Base-by-base conservation (phyloP, 345 rosid species). In the Linum lewisii region DNA sequence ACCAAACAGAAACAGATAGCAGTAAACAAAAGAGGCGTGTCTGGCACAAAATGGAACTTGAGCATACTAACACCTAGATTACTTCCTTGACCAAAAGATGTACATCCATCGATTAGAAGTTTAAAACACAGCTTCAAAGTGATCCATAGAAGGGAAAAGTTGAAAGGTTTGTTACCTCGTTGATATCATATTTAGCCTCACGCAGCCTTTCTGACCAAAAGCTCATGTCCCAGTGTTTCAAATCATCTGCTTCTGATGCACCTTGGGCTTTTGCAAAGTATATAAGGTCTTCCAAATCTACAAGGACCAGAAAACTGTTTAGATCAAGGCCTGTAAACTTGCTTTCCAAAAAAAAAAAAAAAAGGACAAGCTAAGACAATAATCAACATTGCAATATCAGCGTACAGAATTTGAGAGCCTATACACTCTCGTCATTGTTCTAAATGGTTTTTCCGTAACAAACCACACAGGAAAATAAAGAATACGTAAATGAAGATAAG, bases 121-220 rank as follows among this genome's bases (percentile, higher is more conserved):
- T n/a, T n/a, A 5, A 42, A 16, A 19, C 20, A 3, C 24, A 47
- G 54, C 24, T 7, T 15, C 24, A 24, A 54, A 37, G 45, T 34
- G 4, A 29, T 29, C 34, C 50, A 14, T 32, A 24, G 19, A 19
- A 34, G 44, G 45, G 68, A 57, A 60, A 26, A 61, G 49, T 64
- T 63, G 18, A 64, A 19, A 61, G 62, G 68, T 24, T 37, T 11
- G n/a, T 29, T 14, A 90, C 97, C 95, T 90, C 91, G 63, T 85
- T 90, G 63, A 87, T 87, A 62, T 84, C 83, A 69, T 82, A 90
- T 84, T 81, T 90, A 37, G 94, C 79, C 66, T 90, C 97, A 59
- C 97, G 97, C 66, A 87, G 91, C 76, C 97, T 87, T 81, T 90
- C 97, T 60, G 91, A 82, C 97, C 97, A 90, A 82, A 83, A 90